phyloP scores from a whole-genome alignment of 192 early-diverging fungal species.

The Podila minutissima region DNA sequence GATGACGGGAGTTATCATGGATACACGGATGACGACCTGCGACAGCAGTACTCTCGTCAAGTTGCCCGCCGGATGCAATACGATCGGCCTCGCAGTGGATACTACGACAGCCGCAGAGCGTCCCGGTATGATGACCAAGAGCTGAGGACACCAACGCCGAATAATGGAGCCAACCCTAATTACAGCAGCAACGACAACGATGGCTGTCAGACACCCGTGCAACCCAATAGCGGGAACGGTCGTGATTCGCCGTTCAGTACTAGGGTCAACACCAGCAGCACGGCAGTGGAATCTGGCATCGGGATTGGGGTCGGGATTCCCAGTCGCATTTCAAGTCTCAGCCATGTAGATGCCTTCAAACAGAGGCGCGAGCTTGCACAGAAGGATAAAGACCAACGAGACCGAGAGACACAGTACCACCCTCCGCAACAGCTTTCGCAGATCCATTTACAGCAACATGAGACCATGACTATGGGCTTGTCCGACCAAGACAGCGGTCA shows the following conservation, averaged over 20 bases:
- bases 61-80: conserved; percentile 25
- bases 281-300: no score
- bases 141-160: background rate
- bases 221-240: conserved; percentile 13
- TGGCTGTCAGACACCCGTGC: background rate
- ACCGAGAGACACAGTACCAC: background rate
- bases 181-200: background rate
- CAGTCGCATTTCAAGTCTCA: background rate
- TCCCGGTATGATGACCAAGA: conserved; percentile 6
- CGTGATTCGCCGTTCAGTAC: conserved; percentile 30
- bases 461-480: background rate
- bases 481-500: background rate
- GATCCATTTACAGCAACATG: background rate
- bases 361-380: background rate
- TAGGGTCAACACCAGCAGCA: background rate
- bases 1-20: conserved; percentile 21
- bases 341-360: background rate
- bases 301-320: background rate
- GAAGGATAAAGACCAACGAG: background rate
- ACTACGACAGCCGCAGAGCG: background rate
- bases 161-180: background rate
- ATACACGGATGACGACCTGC: conserved; percentile 46
- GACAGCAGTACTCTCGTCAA: conserved; percentile 39
- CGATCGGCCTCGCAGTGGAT: conserved; percentile 16
- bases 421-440: background rate